Evolutionary conservation across 495 filamentous ascomycete genomes (phyloP).

Genomic region (Hypoxylon perforatum): DNA sequence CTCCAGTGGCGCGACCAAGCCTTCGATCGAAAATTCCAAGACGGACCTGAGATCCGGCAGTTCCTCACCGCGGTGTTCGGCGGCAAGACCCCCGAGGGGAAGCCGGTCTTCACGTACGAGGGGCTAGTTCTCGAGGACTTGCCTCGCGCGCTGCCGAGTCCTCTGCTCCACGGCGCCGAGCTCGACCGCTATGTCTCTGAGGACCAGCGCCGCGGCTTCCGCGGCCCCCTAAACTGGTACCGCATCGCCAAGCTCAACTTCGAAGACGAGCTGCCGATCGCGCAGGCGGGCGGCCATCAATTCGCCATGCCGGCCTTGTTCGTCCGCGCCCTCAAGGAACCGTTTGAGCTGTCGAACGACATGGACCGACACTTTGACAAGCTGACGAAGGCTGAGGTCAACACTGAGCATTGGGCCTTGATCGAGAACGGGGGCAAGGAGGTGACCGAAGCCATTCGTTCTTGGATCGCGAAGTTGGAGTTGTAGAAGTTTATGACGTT

Average conservation of each 20-base stretch:
- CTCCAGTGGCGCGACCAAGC: slow-evolving; percentile 13
- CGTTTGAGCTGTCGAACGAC: slow-evolving; percentile 8
- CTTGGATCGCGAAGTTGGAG: slow-evolving; percentile 15
- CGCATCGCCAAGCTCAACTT: slow-evolving; percentile 71
- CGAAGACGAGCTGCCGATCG: slow-evolving; percentile 58
- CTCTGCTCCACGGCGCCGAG: slow-evolving; percentile 70
- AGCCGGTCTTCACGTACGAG: background rate
- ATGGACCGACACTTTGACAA: slow-evolving; percentile 21
- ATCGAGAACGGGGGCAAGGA: slow-evolving; percentile 1
- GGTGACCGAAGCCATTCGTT: slow-evolving; percentile 16
- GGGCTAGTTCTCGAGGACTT: slow-evolving; percentile 9
- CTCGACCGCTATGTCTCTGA: slow-evolving; percentile 73
- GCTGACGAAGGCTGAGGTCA: slow-evolving; percentile 18
- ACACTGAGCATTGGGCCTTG: slow-evolving; percentile 18
- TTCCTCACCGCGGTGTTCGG: background rate
- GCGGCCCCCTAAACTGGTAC: slow-evolving; percentile 81
- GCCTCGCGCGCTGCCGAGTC: slow-evolving; percentile 20
- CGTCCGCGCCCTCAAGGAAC: slow-evolving; percentile 18
- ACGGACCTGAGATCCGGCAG: slow-evolving; percentile 6
- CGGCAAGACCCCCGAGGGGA: slow-evolving; percentile 6
- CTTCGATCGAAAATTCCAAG: slow-evolving; percentile 6
- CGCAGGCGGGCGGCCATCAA: slow-evolving; percentile 5
- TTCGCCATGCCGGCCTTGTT: slow-evolving; percentile 22
- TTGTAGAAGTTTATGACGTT: background rate
- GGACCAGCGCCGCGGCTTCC: slow-evolving; percentile 70